Evolutionary conservation across 495 filamentous ascomycete genomes (phyloP), one percentile per base, ranked within the genome.

Genomic region (Cryomyces antarcticus): DNA sequence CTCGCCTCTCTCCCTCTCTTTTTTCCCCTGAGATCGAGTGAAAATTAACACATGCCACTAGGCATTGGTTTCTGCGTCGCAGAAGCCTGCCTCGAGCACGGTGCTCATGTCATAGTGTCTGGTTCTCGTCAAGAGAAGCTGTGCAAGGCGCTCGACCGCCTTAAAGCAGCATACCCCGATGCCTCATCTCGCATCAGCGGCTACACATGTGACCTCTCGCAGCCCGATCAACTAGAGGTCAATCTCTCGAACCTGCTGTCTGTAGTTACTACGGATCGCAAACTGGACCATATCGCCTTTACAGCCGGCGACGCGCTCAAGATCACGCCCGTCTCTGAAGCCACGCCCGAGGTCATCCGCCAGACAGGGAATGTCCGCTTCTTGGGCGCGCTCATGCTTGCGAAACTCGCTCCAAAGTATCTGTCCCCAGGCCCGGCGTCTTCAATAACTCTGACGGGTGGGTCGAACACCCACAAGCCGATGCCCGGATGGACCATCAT

Each of bases 281-380:
- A 56, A 30, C 47, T 80, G 43, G 63, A 80, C 55, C 78, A 81
- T 48, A 61, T 81, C 28, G 67, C 75, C 44, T 71, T 62, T 59
- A 79, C 75, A 0, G 76, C 78, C 0, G 74, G 64, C 7, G 59
- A 76, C 42, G 44, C 53, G 4, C 61, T 70, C 1, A 13, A 53
- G 6, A 41, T 64, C 5, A 46, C 46, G 1, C 51, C 53, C 6
- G 33, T 74, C 3, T 12, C 53, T 5, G 61, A 69, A 11, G 33
- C 66, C 5, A 62, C 58, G 1, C 45, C 64, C 6, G 58, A 60
- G 1, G 38, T 47, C 30, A 58, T 74, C 45, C 49, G 60, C 5
- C 24, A 46, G 4, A 58, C 59, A 0, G 53, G 33, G 33, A 36
- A 36, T 13, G 59, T 81, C 29, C 68, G 74, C 0, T 58, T 72